Base-by-base conservation (phyloP, 768 basidiomycete species). In the Termitomyces sp. region DNA sequence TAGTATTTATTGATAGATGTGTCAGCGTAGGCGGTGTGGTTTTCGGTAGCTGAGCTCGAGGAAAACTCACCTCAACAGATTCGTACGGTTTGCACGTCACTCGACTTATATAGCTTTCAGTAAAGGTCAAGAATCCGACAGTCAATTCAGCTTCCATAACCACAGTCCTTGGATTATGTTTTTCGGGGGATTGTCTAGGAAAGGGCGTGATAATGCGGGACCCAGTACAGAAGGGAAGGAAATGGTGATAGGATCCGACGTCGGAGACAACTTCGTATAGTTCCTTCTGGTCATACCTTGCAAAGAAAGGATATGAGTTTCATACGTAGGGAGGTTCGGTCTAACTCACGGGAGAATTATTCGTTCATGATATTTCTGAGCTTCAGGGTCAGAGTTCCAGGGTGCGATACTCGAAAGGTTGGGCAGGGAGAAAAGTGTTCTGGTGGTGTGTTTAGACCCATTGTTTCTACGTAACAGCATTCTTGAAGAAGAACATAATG, bases 201-300 rank as follows among this genome's bases (percentile, higher is more conserved):
- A 12, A 64, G 3, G 70, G 66, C 31, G 66, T 62, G 38, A 95
- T 74, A 55, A 95, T 79, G 23, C 82, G 82, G 5, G 93, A 89
- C 21, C 76, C 75, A 12, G 82, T 84, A 74, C 95, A 97, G 70
- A 91, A 96, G 6, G 97, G 96, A 52, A 99, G 76, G 69, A 98
- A 99, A 57, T 74, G 76, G 10, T 85, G 81, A 70, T 98, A 99
- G 2, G 90, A 90, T 16, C 78, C 83, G 27, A 98, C 89, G 71
- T 98, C 87, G 14, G 94, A 82, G 53, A 99, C 92, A 58, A 98
- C 72, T 8, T 83, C 74, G 73, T 95, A 98, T 4, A 98, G 78
- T 69, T 97, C 84, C 50, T 77, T 77, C 59, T 81, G 86, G 17
- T 77, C 80, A 67, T 95, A 98, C 41, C 95, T 97, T 62, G 34